These are phyloP conservation scores for Hyphopichia pseudoburtonii DNA, from an alignment of 1,139 yeast species.

Conservation along the genomic window DNA sequence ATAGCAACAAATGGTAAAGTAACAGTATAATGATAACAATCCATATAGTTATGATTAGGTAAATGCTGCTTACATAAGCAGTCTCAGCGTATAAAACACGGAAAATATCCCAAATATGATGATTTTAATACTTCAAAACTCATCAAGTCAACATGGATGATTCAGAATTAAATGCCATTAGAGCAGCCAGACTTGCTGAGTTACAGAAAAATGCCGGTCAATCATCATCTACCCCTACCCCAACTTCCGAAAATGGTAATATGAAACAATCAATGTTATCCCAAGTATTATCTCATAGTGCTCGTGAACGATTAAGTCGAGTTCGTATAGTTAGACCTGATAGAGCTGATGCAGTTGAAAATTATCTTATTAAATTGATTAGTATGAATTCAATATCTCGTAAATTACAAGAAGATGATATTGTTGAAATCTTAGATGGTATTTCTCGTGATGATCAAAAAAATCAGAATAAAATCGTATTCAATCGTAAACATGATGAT, in stretches of 20 bases:
- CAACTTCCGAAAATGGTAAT: constrained; percentile 22
- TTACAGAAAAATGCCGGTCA: constrained; percentile 57
- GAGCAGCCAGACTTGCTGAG: constrained; percentile 85
- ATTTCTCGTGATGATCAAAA: constrained; percentile 75
- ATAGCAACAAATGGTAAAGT: too few species aligned
- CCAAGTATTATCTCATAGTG: constrained; percentile 74
- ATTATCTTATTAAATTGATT: constrained; percentile 70
- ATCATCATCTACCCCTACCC: constrained; percentile 14
- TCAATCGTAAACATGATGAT: constrained; percentile 23
- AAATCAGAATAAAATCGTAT: constrained; percentile 57
- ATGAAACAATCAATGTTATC: constrained; percentile 49
- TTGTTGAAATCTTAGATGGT: constrained; percentile 81
- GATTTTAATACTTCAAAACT: too few species aligned
- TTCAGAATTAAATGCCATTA: constrained; percentile 79
- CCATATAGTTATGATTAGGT: background rate
- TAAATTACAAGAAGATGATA: constrained; percentile 73
- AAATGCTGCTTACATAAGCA: background rate
- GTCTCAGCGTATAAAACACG: too few species aligned
- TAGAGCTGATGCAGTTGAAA: constrained; percentile 88
- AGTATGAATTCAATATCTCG: constrained; percentile 74
- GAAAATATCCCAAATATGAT: too few species aligned
- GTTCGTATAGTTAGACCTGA: constrained; percentile 90
- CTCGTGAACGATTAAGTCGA: constrained; percentile 84
- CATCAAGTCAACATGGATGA: constrained; percentile 64
- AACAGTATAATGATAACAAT: too few species aligned